Evolutionary conservation across 2,329 filamentous ascomycete genomes (phyloP), one percentile per base, ranked within the genome.

Genomic region (Monilinia fructigena): DNA sequence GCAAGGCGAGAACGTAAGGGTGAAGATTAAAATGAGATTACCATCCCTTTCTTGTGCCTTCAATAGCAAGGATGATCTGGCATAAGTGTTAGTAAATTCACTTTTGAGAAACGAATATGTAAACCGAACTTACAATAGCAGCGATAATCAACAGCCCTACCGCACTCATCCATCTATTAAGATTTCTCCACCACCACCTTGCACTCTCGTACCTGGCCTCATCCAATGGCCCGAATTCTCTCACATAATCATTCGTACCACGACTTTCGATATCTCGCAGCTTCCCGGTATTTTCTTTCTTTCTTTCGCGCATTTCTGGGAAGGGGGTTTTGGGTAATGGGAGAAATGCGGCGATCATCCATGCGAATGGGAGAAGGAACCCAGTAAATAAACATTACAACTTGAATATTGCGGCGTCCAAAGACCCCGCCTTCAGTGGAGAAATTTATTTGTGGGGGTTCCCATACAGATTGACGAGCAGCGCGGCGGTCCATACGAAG

Each of bases 281-380:
- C 53, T 73, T 71, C 47, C 68, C 72, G 74, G 77, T 70, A 73
- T 77, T 69, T 70, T 73, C 45, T 72, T 77, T n/a, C n/a, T n/a
- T 69, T 65, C 71, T 76, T 73, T 88, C 82, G 50, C 82, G 79
- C 76, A 86, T 84, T 23, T 83, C 79, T 1, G 78, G 72, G 26
- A 80, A 78, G 11, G 87, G 84, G 65, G 83, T 82, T 1, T 80
- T 80, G 12, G 90, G 90, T 8, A 96, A 78, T 1, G 91, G 90
- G 16, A 95, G 80, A 64, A 93, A 82, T 1, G 91, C 85, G 1
- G 89, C 92, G 69, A 92, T 81, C 80, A 94, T 90, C 92, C 92
- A 96, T 65, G 89, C 89, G 68, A 92, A 83, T 7, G 91, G 92
- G 74, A 92, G 86, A 56, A 94, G 79, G 74, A 96, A 96, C 31